These are phyloP conservation scores for Aspergillus candidus DNA, from an alignment of 2,329 filamentous ascomycete species.

Conservation along the genomic window DNA sequence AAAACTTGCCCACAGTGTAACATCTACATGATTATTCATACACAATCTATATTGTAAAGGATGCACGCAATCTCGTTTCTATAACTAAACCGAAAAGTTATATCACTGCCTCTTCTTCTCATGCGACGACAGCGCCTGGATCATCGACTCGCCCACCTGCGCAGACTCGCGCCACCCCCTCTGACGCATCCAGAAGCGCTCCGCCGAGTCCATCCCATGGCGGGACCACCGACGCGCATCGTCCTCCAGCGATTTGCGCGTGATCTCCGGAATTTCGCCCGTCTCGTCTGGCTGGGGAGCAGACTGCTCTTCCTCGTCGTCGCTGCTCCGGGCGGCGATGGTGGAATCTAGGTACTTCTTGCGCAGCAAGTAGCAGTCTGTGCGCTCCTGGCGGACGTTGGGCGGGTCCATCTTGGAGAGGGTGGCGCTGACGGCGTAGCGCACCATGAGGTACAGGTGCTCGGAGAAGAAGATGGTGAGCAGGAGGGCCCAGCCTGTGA, in stretches of 20 bases:
- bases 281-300: conserved; percentile 7
- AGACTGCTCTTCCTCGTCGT: conserved; percentile 13
- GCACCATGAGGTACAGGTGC: conserved; percentile 77
- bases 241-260: conserved; percentile 36
- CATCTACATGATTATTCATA: too few species aligned
- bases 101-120: conserved; percentile 33
- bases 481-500: conserved; percentile 74
- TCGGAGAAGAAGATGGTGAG: conserved; percentile 79
- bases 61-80: too few species aligned
- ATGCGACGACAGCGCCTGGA: conserved; percentile 27
- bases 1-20: neutral
- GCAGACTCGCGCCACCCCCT: conserved; percentile 40
- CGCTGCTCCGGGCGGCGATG: conserved; percentile 15
- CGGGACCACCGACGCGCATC: conserved; percentile 34
- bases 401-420: conserved; percentile 79
- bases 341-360: conserved; percentile 64
- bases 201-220: conserved; percentile 27
- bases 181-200: conserved; percentile 42
- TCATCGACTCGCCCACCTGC: conserved; percentile 36
- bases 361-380: conserved; percentile 72
- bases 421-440: conserved; percentile 64
- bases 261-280: conserved; percentile 24
- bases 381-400: conserved; percentile 76
- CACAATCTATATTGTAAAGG: too few species aligned
- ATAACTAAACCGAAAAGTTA: conserved; percentile 5